phyloP scores from a whole-genome alignment of 1,284 basidiomycete species.

The Pseudozyma hubeiensis region DNA sequence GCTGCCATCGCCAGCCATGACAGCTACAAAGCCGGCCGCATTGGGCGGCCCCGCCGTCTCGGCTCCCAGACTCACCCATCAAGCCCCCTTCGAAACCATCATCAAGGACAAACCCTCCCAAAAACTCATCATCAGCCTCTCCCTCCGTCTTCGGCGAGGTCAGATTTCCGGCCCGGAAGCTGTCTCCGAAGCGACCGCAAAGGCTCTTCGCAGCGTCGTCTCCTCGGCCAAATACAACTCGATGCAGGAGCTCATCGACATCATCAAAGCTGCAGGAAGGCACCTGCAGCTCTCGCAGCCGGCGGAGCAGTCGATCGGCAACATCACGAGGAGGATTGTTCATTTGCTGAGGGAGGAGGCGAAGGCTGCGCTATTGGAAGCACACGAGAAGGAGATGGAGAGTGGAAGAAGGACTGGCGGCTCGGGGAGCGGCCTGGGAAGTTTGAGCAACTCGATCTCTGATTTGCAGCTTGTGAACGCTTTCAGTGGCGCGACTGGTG shows the following conservation, averaged over 20 bases:
- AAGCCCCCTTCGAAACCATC: constrained; percentile 38
- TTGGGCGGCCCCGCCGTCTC: neutral
- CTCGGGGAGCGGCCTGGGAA: constrained; percentile 15
- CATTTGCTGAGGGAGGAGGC: constrained; percentile 91
- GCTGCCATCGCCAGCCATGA: neutral
- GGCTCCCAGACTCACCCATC: constrained; percentile 25
- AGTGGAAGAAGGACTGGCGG: constrained; percentile 1
- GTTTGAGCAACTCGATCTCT: constrained; percentile 44
- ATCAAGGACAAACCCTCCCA: constrained; percentile 51
- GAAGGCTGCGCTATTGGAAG: constrained; percentile 46
- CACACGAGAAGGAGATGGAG: constrained; percentile 33
- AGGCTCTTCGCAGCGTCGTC: constrained; percentile 87
- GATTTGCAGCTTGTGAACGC: constrained; percentile 38
- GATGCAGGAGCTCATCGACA: constrained; percentile 84
- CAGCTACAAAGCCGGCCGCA: neutral
- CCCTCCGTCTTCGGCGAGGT: constrained; percentile 47
- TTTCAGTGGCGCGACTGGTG: constrained; percentile 10
- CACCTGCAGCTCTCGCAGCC: constrained; percentile 88
- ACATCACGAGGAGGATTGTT: constrained; percentile 89
- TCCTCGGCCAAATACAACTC: constrained; percentile 85
- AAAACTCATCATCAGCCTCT: constrained; percentile 51
- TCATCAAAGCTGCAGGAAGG: constrained; percentile 83
- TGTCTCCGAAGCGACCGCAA: constrained; percentile 87
- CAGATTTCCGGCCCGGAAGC: constrained; percentile 51
- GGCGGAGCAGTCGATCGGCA: constrained; percentile 90